Evolutionary conservation across 345 rosid species (phyloP), one percentile per base, ranked within the genome.

Genomic region (Clarkia xantiana): DNA sequence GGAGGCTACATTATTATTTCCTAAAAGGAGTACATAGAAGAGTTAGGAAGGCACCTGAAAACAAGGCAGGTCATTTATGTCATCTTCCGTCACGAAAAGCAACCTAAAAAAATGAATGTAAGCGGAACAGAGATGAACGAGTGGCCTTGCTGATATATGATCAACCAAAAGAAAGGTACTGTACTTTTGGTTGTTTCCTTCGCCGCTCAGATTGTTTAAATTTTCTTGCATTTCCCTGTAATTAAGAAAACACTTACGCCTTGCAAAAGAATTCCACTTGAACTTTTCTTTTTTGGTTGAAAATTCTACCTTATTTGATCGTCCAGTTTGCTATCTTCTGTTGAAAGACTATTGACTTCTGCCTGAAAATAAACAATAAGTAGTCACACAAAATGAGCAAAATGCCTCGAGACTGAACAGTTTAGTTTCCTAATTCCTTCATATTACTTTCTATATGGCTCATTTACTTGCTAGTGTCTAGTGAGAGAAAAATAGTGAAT

Each of bases 1-100:
- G 36, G 36, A 29, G 8, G 7, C 36, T 29, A 29, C 36, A 29
- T 1, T 2, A 29, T 29, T 29, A 29, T 1, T 29, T 29, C 25
- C 25, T 22, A 22, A 18, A 42, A 50, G 17, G 5, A 67, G 59
- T 11, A 34, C 47, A 34, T n/a, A 34, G 45, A 19, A 44, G 42
- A 51, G 47, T 44, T 55, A 66, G 51, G 63, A 56, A 55, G 15
- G 44, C 51, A 86, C 98, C 85, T 77, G 87, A 80, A 91, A 78
- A 67, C 94, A 84, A 34, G 90, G 95, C 66, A 86, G 61, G 72
- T 44, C 69, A 76, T 86, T 82, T 64, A 91, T 86, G 65, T 91
- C 98, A 22, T 91, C 95, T 74, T 86, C 94, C 7, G 98, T 86
- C 71, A 91, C 88, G 74, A 86, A 91, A 70, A 91, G 87, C 76